Evolutionary conservation across 441 rosid genomes (phyloP).

Genomic region (Daphne laureola): DNA sequence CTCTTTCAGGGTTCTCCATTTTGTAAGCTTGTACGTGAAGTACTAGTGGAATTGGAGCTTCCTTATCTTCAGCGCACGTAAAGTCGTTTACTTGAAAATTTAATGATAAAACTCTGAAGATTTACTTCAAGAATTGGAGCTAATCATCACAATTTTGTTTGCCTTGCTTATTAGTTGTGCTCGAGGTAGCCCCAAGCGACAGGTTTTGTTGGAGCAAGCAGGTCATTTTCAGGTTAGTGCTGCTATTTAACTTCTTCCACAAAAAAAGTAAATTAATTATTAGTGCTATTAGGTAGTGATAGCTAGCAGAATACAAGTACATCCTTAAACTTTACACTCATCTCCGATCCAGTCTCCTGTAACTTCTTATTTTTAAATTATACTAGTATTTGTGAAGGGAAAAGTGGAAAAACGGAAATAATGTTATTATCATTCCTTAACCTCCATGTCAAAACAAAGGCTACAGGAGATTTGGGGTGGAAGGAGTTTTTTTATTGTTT

Average conservation of each 20-base stretch:
- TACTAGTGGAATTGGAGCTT: conserved; percentile 74
- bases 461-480: no score
- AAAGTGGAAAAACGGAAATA: no score
- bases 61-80: conserved; percentile 76
- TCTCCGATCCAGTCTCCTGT: no score
- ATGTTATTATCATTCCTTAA: no score
- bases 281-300: no score
- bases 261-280: no score
- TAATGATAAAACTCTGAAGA: not conserved
- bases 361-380: no score
- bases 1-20: conserved; percentile 72
- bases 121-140: not conserved
- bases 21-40: conserved; percentile 80
- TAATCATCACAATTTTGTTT: conserved; percentile 7
- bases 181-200: conserved; percentile 87
- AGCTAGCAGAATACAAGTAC: no score
- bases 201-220: conserved; percentile 43
- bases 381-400: no score
- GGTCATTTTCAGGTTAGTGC: conserved; percentile 69
- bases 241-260: not conserved
- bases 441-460: no score
- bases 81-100: conserved; percentile 11
- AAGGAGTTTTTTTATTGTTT: no score
- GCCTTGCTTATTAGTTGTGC: conserved; percentile 50
- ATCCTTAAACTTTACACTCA: no score